Evolutionary conservation across 768 basidiomycete genomes (phyloP).

Genomic region (Hydnum rufescens): DNA sequence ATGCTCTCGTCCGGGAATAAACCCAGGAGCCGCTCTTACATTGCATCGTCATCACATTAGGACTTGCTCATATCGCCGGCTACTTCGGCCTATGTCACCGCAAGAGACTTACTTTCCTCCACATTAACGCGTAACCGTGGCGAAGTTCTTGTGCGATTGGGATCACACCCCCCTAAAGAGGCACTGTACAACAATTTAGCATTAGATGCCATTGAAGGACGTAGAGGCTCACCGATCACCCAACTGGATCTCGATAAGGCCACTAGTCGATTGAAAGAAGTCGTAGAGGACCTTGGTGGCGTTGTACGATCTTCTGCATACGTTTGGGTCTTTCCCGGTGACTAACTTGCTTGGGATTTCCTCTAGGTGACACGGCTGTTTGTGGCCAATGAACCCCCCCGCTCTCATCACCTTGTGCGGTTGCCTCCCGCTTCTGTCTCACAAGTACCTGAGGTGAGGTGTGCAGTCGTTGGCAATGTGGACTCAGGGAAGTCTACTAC

Average conservation of each 20-base stretch:
- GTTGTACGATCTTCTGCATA: slow-evolving; percentile 28
- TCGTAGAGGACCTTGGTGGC: slow-evolving; percentile 61
- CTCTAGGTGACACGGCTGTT: slow-evolving; percentile 39
- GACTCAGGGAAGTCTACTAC: slow-evolving; percentile 85
- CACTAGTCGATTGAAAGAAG: slow-evolving; percentile 24
- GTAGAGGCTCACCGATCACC: slow-evolving; percentile 34
- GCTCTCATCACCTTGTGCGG: slow-evolving; percentile 43
- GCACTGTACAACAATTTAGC: not conserved
- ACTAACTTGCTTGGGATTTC: slow-evolving; percentile 3
- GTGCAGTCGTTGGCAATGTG: slow-evolving; percentile 76
- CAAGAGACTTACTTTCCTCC: not conserved
- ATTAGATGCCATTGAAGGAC: slow-evolving; percentile 19
- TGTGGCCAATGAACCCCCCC: slow-evolving; percentile 25
- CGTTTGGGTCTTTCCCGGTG: slow-evolving; percentile 1
- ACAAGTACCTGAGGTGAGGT: slow-evolving; percentile 76
- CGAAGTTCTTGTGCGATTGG: not conserved
- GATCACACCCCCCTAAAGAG: not conserved
- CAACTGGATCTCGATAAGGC: slow-evolving; percentile 33
- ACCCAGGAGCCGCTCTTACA: not conserved
- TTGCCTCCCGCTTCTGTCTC: slow-evolving; percentile 59
- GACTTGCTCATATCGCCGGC: not conserved
- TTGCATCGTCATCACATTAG: not conserved
- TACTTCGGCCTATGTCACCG: not conserved
- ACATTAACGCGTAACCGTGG: not conserved
- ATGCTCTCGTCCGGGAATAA: not conserved